Conservation (phyloP, 768 basidiomycete species). For the Suillus fuscotomentosus region DNA sequence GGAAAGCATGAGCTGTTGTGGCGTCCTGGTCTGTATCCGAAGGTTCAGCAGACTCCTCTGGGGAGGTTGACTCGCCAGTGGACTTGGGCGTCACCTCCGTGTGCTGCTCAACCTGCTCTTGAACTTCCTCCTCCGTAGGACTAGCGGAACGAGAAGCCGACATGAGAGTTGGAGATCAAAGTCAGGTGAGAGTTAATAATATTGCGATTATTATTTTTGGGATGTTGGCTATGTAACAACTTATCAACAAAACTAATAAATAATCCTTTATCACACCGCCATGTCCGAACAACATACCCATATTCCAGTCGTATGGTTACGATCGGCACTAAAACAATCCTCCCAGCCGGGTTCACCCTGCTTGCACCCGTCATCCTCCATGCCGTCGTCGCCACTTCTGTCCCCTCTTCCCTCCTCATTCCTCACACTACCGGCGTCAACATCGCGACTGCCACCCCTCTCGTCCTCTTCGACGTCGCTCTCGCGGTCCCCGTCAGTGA, state of each 20-base stretch:
- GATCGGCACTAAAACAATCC: constrained; percentile 22
- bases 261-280: not conserved
- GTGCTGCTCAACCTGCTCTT: not conserved
- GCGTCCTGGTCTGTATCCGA: constrained; percentile 6
- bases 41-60: constrained; percentile 8
- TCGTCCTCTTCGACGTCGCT: constrained; percentile 21
- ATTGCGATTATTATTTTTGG: constrained; percentile 9
- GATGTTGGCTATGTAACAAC: not conserved
- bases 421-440: constrained; percentile 20
- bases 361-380: constrained; percentile 22
- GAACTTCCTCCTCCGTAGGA: constrained; percentile 2
- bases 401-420: constrained; percentile 16
- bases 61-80: constrained; percentile 6
- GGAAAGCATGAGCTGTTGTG: constrained; percentile 13
- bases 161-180: constrained; percentile 1
- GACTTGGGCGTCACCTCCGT: constrained; percentile 1
- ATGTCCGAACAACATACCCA: constrained; percentile 12
- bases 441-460: constrained; percentile 15
- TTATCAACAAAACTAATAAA: not conserved
- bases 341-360: constrained; percentile 13
- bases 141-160: constrained; percentile 15
- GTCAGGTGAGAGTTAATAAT: not conserved
- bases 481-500: constrained; percentile 11
- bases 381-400: constrained; percentile 13
- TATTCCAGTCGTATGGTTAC: constrained; percentile 30